phyloP scores from a whole-genome alignment of 2,329 filamentous ascomycete species.

The Botrytis deweyae region DNA sequence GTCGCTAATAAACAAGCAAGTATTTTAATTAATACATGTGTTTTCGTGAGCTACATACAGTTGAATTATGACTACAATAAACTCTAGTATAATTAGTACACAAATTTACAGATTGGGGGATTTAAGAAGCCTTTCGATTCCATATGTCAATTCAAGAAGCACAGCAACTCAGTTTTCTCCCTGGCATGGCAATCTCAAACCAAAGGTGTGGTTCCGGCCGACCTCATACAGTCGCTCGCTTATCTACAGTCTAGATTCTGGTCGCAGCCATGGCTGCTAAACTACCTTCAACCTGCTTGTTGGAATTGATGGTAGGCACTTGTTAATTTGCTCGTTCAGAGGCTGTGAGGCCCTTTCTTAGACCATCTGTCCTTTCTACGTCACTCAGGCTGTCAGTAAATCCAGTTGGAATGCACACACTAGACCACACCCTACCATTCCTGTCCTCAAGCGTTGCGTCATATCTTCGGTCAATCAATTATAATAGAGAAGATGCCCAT shows the following conservation, averaged over 20 bases:
- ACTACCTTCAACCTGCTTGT: background rate
- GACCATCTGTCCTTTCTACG: background rate
- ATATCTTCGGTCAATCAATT: background rate
- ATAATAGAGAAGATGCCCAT: background rate
- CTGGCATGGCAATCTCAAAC: background rate
- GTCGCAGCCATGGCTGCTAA: background rate
- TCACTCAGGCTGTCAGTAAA: background rate
- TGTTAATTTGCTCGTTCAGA: background rate
- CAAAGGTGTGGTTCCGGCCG: background rate
- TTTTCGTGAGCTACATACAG: background rate
- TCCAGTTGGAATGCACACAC: background rate
- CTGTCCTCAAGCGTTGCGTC: background rate
- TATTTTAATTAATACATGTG: no score
- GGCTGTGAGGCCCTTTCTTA: background rate
- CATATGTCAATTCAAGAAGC: background rate
- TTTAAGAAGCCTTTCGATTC: background rate
- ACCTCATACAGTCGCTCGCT: background rate
- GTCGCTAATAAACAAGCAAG: background rate
- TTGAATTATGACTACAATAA: background rate
- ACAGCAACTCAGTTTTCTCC: background rate
- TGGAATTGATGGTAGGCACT: background rate
- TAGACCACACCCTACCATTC: background rate
- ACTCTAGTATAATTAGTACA: background rate
- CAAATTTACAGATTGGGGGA: background rate
- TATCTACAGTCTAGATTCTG: background rate